Evolutionary conservation across 345 rosid genomes (phyloP).

Genomic region (Lepidium didymum): DNA sequence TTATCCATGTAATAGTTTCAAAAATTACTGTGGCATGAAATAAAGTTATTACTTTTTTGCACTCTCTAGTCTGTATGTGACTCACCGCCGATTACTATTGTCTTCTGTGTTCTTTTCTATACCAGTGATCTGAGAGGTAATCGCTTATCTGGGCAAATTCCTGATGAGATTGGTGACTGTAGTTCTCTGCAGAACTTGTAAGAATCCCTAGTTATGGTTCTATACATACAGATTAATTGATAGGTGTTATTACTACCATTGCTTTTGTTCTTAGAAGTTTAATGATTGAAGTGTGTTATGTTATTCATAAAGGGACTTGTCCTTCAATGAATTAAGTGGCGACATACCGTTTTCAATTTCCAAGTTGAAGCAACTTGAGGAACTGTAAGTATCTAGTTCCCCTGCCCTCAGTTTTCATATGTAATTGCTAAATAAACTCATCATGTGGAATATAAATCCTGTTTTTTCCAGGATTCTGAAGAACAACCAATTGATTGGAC

Average conservation of each 20-base stretch:
- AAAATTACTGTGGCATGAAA: neutral
- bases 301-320: constrained; percentile 55
- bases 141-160: constrained; percentile 83
- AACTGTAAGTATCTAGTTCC: constrained; percentile 46
- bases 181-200: constrained; percentile 67
- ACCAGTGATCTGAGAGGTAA: constrained; percentile 73
- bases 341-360: constrained; percentile 92
- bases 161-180: constrained; percentile 96
- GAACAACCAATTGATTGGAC: constrained; percentile 84
- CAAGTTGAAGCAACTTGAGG: constrained; percentile 76
- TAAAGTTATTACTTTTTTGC: neutral
- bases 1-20: constrained; percentile 46
- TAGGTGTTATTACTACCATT: neutral
- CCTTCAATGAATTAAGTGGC: constrained; percentile 75
- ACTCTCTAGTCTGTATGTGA: neutral
- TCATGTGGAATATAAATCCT: neutral
- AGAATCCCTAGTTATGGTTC: constrained; percentile 22
- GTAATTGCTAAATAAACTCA: neutral
- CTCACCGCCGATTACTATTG: neutral
- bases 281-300: constrained; percentile 10
- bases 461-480: constrained; percentile 51
- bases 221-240: neutral
- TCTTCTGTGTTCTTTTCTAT: neutral
- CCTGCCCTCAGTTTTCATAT: neutral
- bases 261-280: neutral